A percentile compares a stretch with the other conserved stretches of the same genome.
Conservation (phyloP, 257 asterid species). For the Solanum etuberosum region DNA sequence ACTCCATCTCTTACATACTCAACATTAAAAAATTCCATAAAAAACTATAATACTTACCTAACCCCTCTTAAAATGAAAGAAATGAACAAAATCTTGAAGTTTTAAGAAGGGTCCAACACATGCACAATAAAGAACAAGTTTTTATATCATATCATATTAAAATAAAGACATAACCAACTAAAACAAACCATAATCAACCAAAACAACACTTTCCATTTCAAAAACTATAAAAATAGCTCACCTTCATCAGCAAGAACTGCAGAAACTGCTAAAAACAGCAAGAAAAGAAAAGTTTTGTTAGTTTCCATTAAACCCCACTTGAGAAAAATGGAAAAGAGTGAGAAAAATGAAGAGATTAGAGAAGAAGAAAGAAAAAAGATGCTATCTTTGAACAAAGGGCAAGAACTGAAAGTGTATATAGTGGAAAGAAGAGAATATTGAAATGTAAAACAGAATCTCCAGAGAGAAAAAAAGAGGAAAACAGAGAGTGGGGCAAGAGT, state of each 20-base stretch:
- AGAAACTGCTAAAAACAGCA: conserved; percentile 39
- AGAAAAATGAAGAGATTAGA: background rate
- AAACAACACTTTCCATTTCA: background rate
- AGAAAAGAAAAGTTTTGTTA: conserved; percentile 25
- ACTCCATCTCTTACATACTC: background rate
- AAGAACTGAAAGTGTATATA: background rate
- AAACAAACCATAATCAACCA: conserved; percentile 1
- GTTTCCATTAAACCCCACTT: background rate
- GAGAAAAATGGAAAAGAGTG: background rate
- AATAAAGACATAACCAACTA: background rate
- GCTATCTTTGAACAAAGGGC: background rate
- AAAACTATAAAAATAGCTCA: conserved; percentile 1
- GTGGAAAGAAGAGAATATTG: background rate
- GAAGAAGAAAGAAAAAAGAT: background rate
- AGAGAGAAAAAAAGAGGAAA: background rate
- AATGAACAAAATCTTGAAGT: background rate
- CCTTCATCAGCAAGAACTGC: conserved; percentile 78
- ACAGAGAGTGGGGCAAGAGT: conserved; percentile 6
- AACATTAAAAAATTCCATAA: background rate
- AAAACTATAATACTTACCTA: background rate
- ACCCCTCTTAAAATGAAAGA: background rate
- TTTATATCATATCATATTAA: background rate
- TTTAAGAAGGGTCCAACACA: background rate
- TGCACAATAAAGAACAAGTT: background rate
- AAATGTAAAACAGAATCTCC: background rate